Percentiles rank a stretch among this genome's conserved stretches.
phyloP scores from a whole-genome alignment of 192 early-diverging fungal genomes.

The Kappamyces sp. region DNA sequence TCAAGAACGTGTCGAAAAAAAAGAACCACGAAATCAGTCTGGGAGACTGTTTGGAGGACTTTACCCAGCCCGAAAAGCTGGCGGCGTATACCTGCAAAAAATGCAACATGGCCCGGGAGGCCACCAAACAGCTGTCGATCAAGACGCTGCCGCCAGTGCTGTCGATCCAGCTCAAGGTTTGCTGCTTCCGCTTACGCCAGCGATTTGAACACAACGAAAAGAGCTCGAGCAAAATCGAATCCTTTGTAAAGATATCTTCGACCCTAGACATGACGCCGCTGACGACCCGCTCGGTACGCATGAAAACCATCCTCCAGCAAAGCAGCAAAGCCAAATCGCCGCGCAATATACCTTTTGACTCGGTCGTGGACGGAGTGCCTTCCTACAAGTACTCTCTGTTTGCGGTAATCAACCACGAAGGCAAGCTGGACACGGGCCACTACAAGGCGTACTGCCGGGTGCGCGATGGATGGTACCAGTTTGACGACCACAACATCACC shows the following conservation, averaged over 20 bases:
- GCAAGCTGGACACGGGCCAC: slow-evolving; percentile 90
- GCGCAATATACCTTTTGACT: slow-evolving; percentile 1
- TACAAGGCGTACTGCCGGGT: slow-evolving; percentile 80
- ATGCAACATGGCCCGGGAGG: slow-evolving; percentile 34
- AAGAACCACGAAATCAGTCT: slow-evolving; percentile 8
- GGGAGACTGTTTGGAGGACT: slow-evolving; percentile 11
- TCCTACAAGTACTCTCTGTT: slow-evolving; percentile 79
- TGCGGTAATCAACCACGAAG: slow-evolving; percentile 88
- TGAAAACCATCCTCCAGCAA: slow-evolving; percentile 21
- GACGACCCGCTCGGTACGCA: slow-evolving; percentile 56
- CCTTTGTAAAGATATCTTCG: slow-evolving; percentile 75
- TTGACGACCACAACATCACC: slow-evolving; percentile 81
- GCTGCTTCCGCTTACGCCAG: slow-evolving; percentile 22
- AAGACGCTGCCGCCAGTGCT: slow-evolving; percentile 82
- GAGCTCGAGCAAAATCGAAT: slow-evolving; percentile 72
- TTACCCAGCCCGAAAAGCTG: slow-evolving; percentile 78
- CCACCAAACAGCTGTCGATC: slow-evolving; percentile 83
- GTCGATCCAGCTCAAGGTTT: slow-evolving; percentile 84
- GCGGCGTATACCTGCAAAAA: slow-evolving; percentile 28
- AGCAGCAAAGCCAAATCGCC: too few species aligned
- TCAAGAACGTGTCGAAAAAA: slow-evolving; percentile 47
- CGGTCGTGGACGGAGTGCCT: slow-evolving; percentile 44
- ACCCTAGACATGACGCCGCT: slow-evolving; percentile 89
- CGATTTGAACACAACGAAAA: slow-evolving; percentile 74
- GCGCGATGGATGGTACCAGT: slow-evolving; percentile 78